Base-by-base conservation (phyloP, 1,139 yeast genomes). In the Yamadazyma dushanensis region DNA sequence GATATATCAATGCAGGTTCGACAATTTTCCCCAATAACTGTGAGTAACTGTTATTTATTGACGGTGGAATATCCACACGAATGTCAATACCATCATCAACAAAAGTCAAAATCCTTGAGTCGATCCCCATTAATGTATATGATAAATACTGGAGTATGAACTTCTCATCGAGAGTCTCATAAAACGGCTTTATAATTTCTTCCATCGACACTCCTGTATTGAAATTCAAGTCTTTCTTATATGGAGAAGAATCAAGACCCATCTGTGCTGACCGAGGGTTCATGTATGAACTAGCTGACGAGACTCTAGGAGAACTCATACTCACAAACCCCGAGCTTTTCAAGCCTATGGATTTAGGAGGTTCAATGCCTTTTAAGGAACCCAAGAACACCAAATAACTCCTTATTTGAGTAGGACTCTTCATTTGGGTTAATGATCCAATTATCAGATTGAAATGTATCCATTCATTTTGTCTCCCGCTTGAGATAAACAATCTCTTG, bases 1-100 rank as follows among this genome's bases (percentile, higher is more conserved):
- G 72, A 59, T 77, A 86, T 6, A 88, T 61, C 29, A 90, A 59
- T 0, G 89, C 94, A 2, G 88, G 82, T 55, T 90, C 97, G 31
- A 84, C 63, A 1, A 86, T 61, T 33, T 70, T 62, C 38, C 74
- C 77, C 23, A 87, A 56, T 17, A 82, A 49, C 0, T 81, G 79
- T 26, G 83, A 68, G 25, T 77, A 65, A 16, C 90, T 78, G 42
- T 73, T 74, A 16, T 80, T 76, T 9, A 86, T 57, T 24, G 66
- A 60, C 1, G 61, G 46, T 0, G 95, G 89, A 8, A 86, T 55
- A 27, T 58, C 61, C 11, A 47, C 38, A 15, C 24, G 29, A 6
- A 63, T 47, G 10, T 64, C 55, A 15, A 48, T 49, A 18, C 51
- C 49, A 6, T 63, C 59, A 5, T 57, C 57, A 5, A 49, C 50